Evolutionary conservation across 441 rosid genomes (phyloP).

Genomic region (Eruca vesicaria): DNA sequence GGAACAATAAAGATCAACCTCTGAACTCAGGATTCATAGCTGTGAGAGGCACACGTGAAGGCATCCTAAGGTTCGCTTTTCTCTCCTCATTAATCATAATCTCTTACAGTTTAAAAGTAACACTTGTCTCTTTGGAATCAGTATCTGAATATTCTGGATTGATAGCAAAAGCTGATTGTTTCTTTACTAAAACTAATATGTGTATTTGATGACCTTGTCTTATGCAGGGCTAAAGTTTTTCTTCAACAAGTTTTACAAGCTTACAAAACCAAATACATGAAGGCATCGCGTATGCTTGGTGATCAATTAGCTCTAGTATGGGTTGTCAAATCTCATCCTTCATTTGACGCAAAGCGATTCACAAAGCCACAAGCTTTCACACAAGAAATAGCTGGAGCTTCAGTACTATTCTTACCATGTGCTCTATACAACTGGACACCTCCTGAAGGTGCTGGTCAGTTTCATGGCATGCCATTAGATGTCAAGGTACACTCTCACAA

Average conservation of each 20-base stretch:
- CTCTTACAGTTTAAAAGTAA: neutral
- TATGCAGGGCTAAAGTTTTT: conserved; percentile 69
- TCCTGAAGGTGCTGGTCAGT: conserved; percentile 98
- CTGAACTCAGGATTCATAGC: conserved; percentile 95
- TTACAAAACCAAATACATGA: conserved; percentile 70
- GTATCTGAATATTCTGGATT: neutral
- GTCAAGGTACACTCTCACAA: conserved; percentile 65
- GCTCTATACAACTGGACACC: conserved; percentile 93
- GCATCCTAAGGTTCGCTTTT: conserved; percentile 59
- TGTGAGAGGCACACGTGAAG: conserved; percentile 81
- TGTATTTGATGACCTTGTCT: neutral
- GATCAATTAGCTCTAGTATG: conserved; percentile 87
- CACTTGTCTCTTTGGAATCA: neutral
- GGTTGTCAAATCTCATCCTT: conserved; percentile 62
- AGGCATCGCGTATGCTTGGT: conserved; percentile 93
- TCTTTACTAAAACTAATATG: too few relatives aligned
- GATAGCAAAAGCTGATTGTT: neutral
- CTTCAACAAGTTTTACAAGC: conserved; percentile 64
- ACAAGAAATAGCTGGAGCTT: conserved; percentile 57
- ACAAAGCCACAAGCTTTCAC: conserved; percentile 59
- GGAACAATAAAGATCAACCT: conserved; percentile 93
- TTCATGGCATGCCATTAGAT: conserved; percentile 97
- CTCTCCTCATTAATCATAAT: conserved; percentile 2
- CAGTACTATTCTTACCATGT: conserved; percentile 82
- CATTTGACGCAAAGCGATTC: conserved; percentile 66